Conservation (phyloP, 192 early-diverging fungal species). For the Coemansia sp. region DNA sequence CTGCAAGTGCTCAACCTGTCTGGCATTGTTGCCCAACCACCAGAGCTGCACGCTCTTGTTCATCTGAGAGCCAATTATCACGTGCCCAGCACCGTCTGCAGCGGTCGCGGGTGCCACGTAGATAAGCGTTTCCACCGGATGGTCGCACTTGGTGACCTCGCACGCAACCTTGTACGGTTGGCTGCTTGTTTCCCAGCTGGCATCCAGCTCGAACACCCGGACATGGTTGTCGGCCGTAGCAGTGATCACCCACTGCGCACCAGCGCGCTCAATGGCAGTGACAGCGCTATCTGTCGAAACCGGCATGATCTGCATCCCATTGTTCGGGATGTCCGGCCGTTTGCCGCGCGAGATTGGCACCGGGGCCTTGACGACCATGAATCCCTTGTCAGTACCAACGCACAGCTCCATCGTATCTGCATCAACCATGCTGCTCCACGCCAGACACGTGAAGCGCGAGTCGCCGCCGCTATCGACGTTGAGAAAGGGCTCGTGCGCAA, state of each 20-base stretch:
- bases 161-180: slow-evolving; percentile 33
- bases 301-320: slow-evolving; percentile 40
- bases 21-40: slow-evolving; percentile 38
- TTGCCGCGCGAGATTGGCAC: slow-evolving; percentile 29
- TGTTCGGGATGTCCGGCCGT: slow-evolving; percentile 27
- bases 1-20: slow-evolving; percentile 31
- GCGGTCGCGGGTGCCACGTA: slow-evolving; percentile 32
- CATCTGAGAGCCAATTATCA: slow-evolving; percentile 33
- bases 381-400: slow-evolving; percentile 45
- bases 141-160: slow-evolving; percentile 31
- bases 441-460: slow-evolving; percentile 38
- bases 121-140: slow-evolving; percentile 34
- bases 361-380: slow-evolving; percentile 45
- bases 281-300: slow-evolving; percentile 44
- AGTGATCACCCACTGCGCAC: slow-evolving; percentile 36
- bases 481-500: slow-evolving; percentile 49
- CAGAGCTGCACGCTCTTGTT: slow-evolving; percentile 40
- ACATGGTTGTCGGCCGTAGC: slow-evolving; percentile 33
- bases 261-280: slow-evolving; percentile 43
- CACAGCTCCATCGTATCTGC: slow-evolving; percentile 43
- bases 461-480: slow-evolving; percentile 48
- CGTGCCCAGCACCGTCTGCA: slow-evolving; percentile 39
- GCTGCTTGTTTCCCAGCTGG: slow-evolving; percentile 30
- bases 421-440: slow-evolving; percentile 32
- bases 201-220: slow-evolving; percentile 38